phyloP scores from a whole-genome alignment of 2,329 filamentous ascomycete genomes.

The Arthroderma sp. region DNA sequence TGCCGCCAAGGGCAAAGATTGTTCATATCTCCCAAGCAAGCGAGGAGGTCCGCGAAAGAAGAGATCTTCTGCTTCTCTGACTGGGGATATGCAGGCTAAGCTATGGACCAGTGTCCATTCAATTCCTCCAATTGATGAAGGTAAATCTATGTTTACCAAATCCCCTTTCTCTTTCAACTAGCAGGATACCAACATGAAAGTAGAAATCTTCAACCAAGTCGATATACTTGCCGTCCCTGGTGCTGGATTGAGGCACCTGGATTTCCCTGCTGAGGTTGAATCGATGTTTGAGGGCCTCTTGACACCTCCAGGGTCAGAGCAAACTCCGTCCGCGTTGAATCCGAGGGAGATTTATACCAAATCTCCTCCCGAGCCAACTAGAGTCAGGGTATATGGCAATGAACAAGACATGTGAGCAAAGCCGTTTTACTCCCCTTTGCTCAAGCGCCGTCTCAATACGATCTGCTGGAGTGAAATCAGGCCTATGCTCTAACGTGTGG shows the following conservation, averaged over 20 bases:
- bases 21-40: conserved; percentile 32
- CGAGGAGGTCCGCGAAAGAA: conserved; percentile 32
- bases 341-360: conserved; percentile 17
- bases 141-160: conserved; percentile 5
- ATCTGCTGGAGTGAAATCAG: not conserved
- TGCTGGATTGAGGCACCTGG: conserved; percentile 27
- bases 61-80: conserved; percentile 13
- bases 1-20: conserved; percentile 26
- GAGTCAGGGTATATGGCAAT: conserved; percentile 27
- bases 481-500: not conserved
- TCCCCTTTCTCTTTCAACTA: not conserved
- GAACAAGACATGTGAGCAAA: conserved; percentile 28
- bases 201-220: conserved; percentile 28
- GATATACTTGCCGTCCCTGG: conserved; percentile 28
- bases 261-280: conserved; percentile 24
- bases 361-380: conserved; percentile 13
- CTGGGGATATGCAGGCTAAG: conserved; percentile 1
- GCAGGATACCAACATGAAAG: not conserved
- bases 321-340: conserved; percentile 17
- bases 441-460: not conserved
- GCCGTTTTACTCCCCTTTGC: not conserved
- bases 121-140: conserved; percentile 10
- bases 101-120: conserved; percentile 6
- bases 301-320: conserved; percentile 14
- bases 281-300: conserved; percentile 27